phyloP scores from a whole-genome alignment of 148 eudicot species.

The Heliosperma pusillum region DNA sequence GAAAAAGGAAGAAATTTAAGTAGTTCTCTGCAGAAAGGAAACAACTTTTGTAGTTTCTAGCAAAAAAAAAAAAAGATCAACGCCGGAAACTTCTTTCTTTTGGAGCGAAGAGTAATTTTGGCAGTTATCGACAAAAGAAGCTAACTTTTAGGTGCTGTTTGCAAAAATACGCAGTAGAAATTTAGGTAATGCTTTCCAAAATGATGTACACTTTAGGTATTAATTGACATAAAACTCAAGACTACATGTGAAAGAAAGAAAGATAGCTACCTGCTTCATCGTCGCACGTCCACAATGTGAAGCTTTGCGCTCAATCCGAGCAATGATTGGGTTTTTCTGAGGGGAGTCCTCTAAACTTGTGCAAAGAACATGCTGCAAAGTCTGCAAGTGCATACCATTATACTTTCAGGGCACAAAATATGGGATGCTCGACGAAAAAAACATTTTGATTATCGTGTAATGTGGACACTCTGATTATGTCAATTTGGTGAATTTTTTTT shows the following conservation, averaged over 20 bases:
- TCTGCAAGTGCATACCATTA: constrained; percentile 37
- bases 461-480: background rate
- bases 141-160: too few relatives aligned
- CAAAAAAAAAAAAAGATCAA: too few relatives aligned
- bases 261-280: constrained; percentile 49
- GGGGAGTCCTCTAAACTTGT: constrained; percentile 81
- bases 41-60: too few relatives aligned
- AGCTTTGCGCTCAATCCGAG: constrained; percentile 83
- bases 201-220: background rate
- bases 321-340: constrained; percentile 80
- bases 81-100: too few relatives aligned
- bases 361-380: constrained; percentile 80
- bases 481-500: background rate
- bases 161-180: too few relatives aligned
- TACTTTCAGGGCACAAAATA: background rate
- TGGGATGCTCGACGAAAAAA: background rate
- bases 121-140: too few relatives aligned
- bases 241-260: background rate
- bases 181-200: background rate
- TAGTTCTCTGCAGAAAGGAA: too few relatives aligned
- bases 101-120: too few relatives aligned
- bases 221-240: background rate
- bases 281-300: constrained; percentile 96
- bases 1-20: too few relatives aligned
- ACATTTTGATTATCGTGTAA: background rate